Conservation (phyloP, 202 grass and related monocot genomes). For the Digitaria exilis region DNA sequence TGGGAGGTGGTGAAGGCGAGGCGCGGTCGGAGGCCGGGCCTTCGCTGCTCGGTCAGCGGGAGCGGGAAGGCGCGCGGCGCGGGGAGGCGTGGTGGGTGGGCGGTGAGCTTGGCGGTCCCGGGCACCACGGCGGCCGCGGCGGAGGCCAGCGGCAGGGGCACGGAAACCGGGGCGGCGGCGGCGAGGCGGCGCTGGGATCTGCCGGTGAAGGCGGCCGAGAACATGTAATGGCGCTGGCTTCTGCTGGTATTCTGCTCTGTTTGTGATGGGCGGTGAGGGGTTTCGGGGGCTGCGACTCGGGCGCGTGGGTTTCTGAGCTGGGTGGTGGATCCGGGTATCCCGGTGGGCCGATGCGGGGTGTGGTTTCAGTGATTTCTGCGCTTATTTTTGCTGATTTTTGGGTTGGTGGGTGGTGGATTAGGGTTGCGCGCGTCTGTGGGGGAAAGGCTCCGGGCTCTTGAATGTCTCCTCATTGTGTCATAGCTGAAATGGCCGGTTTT, state of each 20-base stretch:
- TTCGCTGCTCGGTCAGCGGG: neutral
- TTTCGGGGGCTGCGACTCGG: neutral
- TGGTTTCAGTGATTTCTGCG: neutral
- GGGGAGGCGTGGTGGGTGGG: neutral
- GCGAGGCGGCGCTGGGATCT: conserved; percentile 58
- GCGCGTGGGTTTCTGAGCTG: neutral
- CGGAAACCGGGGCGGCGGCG: conserved; percentile 38
- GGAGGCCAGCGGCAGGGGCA: conserved; percentile 40
- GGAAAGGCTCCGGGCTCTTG: neutral
- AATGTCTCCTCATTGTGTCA: conserved; percentile 23
- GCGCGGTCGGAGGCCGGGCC: neutral
- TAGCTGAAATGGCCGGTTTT: neutral
- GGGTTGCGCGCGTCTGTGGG: conserved; percentile 38
- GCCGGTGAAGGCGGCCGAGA: conserved; percentile 36
- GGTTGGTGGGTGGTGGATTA: conserved; percentile 19
- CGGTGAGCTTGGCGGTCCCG: neutral
- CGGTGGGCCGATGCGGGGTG: neutral
- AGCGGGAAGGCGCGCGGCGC: too few species aligned
- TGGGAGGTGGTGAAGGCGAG: neutral
- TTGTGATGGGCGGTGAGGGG: neutral
- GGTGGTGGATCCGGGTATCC: conserved; percentile 22
- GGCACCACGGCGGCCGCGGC: conserved; percentile 46
- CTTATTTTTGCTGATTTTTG: neutral
- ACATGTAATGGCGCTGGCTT: conserved; percentile 45
- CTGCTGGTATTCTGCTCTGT: neutral